Conservation (phyloP, 768 basidiomycete species). For the Mycena rosella region DNA sequence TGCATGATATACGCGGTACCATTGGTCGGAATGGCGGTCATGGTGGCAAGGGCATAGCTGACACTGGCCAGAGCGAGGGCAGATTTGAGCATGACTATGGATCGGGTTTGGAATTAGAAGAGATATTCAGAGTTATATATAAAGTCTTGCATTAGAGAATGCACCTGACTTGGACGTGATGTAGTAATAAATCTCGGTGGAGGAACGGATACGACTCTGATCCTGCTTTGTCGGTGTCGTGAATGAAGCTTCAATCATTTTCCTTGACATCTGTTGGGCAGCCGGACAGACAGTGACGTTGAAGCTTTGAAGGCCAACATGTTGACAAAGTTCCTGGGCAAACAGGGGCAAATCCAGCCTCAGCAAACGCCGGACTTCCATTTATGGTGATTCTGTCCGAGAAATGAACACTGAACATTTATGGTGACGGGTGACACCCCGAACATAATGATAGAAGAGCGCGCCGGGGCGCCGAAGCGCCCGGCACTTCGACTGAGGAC, state of each 20-base stretch:
- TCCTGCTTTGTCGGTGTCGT: constrained; percentile 9
- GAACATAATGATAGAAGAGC: no score
- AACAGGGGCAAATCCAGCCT: constrained; percentile 15
- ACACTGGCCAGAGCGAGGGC: constrained; percentile 20
- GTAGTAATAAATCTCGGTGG: constrained; percentile 2
- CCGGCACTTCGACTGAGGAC: no score
- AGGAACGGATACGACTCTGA: constrained; percentile 8
- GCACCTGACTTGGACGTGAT: constrained; percentile 18
- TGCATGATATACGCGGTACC: constrained; percentile 21
- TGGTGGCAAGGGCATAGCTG: constrained; percentile 25
- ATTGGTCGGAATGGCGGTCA: constrained; percentile 19
- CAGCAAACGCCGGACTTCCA: no score
- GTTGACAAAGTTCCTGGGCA: constrained; percentile 22
- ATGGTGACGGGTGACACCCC: no score
- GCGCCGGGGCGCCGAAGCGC: no score
- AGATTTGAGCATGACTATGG: constrained; percentile 18
- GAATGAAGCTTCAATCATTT: constrained; percentile 5
- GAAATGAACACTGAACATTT: no score
- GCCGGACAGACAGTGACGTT: constrained; percentile 10
- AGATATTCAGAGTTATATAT: constrained; percentile 10
- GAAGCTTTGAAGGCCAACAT: constrained; percentile 11
- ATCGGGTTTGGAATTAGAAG: constrained; percentile 16
- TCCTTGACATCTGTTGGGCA: constrained; percentile 16
- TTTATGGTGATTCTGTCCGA: no score
- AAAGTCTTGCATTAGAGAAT: constrained; percentile 21